Base-by-base conservation (phyloP, 805 yeast genomes). In the Blastobotrys robertii region DNA sequence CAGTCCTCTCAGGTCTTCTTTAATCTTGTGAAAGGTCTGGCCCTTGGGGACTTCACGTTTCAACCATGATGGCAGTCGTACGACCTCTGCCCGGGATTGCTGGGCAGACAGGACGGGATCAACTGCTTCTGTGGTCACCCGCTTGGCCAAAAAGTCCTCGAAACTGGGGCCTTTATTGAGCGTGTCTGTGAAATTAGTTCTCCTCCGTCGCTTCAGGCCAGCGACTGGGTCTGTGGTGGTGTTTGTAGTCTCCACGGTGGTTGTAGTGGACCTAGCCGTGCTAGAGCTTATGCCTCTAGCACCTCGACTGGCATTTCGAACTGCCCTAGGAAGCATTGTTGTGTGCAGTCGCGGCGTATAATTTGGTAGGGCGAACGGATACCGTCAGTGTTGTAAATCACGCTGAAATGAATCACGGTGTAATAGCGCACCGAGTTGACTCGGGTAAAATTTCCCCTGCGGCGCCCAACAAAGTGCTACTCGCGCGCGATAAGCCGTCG, bases 11-110 rank as follows among this genome's bases (percentile, higher is more conserved):
- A 92, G 80, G 58, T 92, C 99, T 38, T 77, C 74, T 58, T 90
- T 87, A 52, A 92, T 69, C 52, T 77, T 79, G 54, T 79, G 79
- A 62, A 76, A 92, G 22, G 83, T 80, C 49, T 79, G 73, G 37
- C 99, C 99, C 66, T 84, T 85, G n/a, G 98, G 98, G 49, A 92
- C 90, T 2, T 94, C 94, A 2, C 88, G 95, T 60, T 85, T 87
- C 42, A 92, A 70, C 99, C 99, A 92, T 38, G 76, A 68, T 2
- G 99, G 99, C 44, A 92, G 67, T 53, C 95, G 73, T 39, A 70
- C 72, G 37, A 59, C 58, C 36, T 63, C 66, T 13, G 49, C 52
- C 1, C 59, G 50, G 22, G 54, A 41, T 19, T 19, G 25, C n/a
- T 49, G 44, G 4, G 67, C 66, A 4, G 63, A 62, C 4, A 57